Conservation (phyloP, 148 eudicot genomes). For the Drosera capensis region DNA sequence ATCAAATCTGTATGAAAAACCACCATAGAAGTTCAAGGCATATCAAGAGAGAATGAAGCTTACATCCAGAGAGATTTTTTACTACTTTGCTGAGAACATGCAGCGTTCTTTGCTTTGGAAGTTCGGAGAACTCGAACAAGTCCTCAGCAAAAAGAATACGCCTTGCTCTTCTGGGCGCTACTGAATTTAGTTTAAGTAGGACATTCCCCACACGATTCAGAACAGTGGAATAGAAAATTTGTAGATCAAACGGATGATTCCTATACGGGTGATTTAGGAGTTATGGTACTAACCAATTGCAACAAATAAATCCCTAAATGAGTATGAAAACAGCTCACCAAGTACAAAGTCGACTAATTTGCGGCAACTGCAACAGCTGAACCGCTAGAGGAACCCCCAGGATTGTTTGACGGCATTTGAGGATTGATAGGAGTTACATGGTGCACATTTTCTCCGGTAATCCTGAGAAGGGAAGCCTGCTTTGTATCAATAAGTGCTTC, state of each 20-base stretch:
- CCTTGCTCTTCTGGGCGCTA: conserved; percentile 51
- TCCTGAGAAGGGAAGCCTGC: conserved; percentile 38
- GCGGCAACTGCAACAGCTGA: conserved; percentile 90
- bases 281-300: conserved; percentile 36
- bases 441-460: conserved; percentile 63
- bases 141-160: conserved; percentile 63
- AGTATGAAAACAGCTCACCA: conserved; percentile 31
- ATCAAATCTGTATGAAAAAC: neutral
- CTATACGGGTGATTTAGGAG: too few species aligned
- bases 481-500: conserved; percentile 11
- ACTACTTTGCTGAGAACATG: conserved; percentile 36
- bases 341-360: conserved; percentile 70
- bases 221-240: conserved; percentile 61
- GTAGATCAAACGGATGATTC: too few species aligned
- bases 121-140: conserved; percentile 59
- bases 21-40: neutral
- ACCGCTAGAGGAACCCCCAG: conserved; percentile 93
- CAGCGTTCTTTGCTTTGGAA: conserved; percentile 44
- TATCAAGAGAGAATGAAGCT: conserved; percentile 14
- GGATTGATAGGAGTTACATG: conserved; percentile 80
- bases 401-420: conserved; percentile 43
- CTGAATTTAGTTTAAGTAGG: conserved; percentile 44
- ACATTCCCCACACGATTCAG: conserved; percentile 64
- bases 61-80: conserved; percentile 65
- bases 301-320: neutral